These are phyloP conservation scores for Dissoconium aciculare DNA, from an alignment of 2,329 filamentous ascomycete genomes.

Conservation along the genomic window DNA sequence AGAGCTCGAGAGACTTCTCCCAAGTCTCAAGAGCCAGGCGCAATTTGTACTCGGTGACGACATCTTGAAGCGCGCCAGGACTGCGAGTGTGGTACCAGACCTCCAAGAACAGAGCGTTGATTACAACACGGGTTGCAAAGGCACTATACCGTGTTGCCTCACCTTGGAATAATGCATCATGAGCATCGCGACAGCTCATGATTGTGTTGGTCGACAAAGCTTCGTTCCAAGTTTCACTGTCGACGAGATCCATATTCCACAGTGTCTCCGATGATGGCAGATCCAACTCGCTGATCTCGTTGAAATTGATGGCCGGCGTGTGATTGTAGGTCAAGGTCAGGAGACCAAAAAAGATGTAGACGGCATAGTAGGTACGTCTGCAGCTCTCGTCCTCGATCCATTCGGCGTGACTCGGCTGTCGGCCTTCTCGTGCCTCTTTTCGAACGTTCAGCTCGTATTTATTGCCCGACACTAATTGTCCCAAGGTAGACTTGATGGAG, in stretches of 20 bases:
- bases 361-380: conserved; percentile 90
- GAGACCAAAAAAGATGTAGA: conserved; percentile 97
- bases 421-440: conserved; percentile 67
- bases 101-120: conserved; percentile 94
- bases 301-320: conserved; percentile 93
- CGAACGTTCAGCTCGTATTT: conserved; percentile 91
- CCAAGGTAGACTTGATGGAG: conserved; percentile 93
- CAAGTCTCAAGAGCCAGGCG: conserved; percentile 93
- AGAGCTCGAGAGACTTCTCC: conserved; percentile 89
- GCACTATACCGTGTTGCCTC: conserved; percentile 84
- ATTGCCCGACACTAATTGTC: conserved; percentile 97
- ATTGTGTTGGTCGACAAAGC: conserved; percentile 54
- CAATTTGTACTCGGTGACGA: conserved; percentile 96
- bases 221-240: conserved; percentile 75
- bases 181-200: conserved; percentile 82
- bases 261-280: conserved; percentile 85
- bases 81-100: conserved; percentile 99
- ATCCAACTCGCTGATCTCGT: conserved; percentile 87
- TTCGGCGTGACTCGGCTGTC: conserved; percentile 63
- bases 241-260: conserved; percentile 72
- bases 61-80: conserved; percentile 91
- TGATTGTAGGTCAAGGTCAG: conserved; percentile 94
- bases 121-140: conserved; percentile 94
- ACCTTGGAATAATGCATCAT: conserved; percentile 90
- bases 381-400: conserved; percentile 98